Evolutionary conservation across 768 basidiomycete genomes (phyloP).

Genomic region (Auriscalpium microsporum): DNA sequence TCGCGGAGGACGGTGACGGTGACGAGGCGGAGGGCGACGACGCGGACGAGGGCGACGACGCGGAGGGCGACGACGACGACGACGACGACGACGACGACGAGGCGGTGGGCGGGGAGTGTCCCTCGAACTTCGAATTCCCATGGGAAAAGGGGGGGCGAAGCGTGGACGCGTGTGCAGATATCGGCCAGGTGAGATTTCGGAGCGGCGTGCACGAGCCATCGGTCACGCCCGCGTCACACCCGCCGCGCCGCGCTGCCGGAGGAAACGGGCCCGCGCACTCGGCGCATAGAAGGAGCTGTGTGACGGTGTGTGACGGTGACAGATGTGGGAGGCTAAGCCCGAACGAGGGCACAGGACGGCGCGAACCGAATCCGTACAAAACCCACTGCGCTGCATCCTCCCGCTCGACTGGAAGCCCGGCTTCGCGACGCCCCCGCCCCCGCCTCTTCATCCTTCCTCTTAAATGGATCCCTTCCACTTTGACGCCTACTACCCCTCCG

Average conservation of each 20-base stretch:
- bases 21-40: too few species aligned
- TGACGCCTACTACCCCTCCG: constrained; percentile 58
- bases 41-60: neutral
- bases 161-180: neutral
- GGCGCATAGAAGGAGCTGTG: constrained; percentile 4
- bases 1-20: too few species aligned
- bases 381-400: constrained; percentile 15
- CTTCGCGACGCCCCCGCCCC: constrained; percentile 9
- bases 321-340: constrained; percentile 6
- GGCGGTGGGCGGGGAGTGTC: constrained; percentile 5
- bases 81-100: neutral
- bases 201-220: constrained; percentile 4
- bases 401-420: constrained; percentile 9
- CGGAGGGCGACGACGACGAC: neutral
- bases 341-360: constrained; percentile 13
- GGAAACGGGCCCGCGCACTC: constrained; percentile 1
- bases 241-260: constrained; percentile 6
- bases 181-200: constrained; percentile 7
- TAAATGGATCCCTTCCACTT: constrained; percentile 39
- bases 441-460: constrained; percentile 7
- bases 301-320: constrained; percentile 9
- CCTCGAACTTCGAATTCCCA: constrained; percentile 15
- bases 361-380: constrained; percentile 16
- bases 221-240: constrained; percentile 3
- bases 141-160: constrained; percentile 13